phyloP scores from a whole-genome alignment of 1,284 basidiomycete species.

The Moesziomyces sp. region DNA sequence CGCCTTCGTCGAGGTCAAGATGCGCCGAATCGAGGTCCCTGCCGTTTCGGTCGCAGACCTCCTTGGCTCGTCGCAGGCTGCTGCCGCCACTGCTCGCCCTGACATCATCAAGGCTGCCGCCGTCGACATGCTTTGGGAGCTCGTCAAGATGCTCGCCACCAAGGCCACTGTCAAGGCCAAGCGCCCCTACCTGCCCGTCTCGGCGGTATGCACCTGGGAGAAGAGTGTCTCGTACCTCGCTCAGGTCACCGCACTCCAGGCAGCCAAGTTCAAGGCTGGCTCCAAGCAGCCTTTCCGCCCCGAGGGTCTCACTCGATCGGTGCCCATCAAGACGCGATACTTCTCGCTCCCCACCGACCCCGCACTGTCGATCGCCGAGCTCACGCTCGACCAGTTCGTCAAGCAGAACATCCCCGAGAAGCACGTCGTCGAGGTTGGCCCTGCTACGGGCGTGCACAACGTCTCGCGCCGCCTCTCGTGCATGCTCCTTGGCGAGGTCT shows the following conservation, averaged over 20 bases:
- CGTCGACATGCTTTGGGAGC: slow-evolving; percentile 48
- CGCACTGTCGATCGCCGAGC: slow-evolving; percentile 26
- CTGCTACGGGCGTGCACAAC: slow-evolving; percentile 26
- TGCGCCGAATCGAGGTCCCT: slow-evolving; percentile 51
- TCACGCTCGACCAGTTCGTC: slow-evolving; percentile 41
- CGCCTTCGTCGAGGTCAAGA: slow-evolving; percentile 54
- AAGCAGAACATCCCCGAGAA: slow-evolving; percentile 42
- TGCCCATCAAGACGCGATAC: slow-evolving; percentile 41
- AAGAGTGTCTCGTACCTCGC: slow-evolving; percentile 41
- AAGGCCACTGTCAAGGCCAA: slow-evolving; percentile 41
- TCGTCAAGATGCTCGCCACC: slow-evolving; percentile 43
- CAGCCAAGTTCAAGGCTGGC: slow-evolving; percentile 45
- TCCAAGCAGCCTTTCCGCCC: slow-evolving; percentile 33
- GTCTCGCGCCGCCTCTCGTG: slow-evolving; percentile 41
- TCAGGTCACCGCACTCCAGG: slow-evolving; percentile 37
- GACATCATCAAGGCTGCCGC: slow-evolving; percentile 39
- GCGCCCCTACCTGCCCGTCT: slow-evolving; percentile 47
- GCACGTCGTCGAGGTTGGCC: slow-evolving; percentile 23
- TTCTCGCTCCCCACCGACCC: slow-evolving; percentile 48
- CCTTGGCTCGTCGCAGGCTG: slow-evolving; percentile 17
- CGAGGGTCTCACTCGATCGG: slow-evolving; percentile 17
- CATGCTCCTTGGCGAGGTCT: slow-evolving; percentile 34
- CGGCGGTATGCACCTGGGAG: slow-evolving; percentile 54
- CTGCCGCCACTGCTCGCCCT: slow-evolving; percentile 20
- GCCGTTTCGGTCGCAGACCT: slow-evolving; percentile 51